Conservation (phyloP, 1,139 yeast genomes). For the Arxiozyma slooffiae region DNA sequence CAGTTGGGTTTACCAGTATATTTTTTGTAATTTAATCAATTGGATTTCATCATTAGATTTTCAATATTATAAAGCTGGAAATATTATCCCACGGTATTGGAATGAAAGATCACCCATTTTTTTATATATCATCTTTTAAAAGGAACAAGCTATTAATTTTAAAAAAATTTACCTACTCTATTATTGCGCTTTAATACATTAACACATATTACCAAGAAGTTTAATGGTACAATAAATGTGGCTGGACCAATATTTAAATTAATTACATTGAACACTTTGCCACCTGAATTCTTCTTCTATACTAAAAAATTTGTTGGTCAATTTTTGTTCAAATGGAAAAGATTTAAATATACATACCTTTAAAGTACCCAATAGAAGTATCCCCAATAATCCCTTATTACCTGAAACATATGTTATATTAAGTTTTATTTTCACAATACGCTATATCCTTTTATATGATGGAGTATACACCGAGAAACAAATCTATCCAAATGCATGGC, state of each 20-base stretch:
- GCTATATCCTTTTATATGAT: conserved; percentile 16
- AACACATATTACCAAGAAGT: conserved; percentile 14
- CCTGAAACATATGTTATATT: conserved; percentile 21
- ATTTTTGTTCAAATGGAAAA: background rate
- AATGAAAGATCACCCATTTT: conserved; percentile 23
- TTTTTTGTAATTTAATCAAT: conserved; percentile 19
- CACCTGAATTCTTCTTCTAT: conserved; percentile 22
- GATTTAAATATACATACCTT: conserved; percentile 8
- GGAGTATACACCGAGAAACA: conserved; percentile 7
- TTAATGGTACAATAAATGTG: conserved; percentile 9
- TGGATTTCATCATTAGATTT: conserved; percentile 22
- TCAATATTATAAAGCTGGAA: conserved; percentile 22
- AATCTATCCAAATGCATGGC: conserved; percentile 12
- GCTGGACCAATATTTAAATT: conserved; percentile 20
- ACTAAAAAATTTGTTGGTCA: conserved; percentile 12
- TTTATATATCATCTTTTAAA: conserved; percentile 23
- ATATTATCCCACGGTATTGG: conserved; percentile 23
- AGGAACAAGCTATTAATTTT: conserved; percentile 21
- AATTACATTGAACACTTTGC: conserved; percentile 14
- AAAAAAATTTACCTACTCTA: conserved; percentile 14
- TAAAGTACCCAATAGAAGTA: background rate
- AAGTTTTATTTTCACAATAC: conserved; percentile 17
- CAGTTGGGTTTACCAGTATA: conserved; percentile 24
- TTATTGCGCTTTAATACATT: conserved; percentile 15
- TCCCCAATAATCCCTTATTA: conserved; percentile 1